Percentiles rank a stretch among this genome's conserved stretches.
These are phyloP conservation scores for Cladosporium colombiae DNA, from an alignment of 2,329 filamentous ascomycete genomes.

Conservation along the genomic window DNA sequence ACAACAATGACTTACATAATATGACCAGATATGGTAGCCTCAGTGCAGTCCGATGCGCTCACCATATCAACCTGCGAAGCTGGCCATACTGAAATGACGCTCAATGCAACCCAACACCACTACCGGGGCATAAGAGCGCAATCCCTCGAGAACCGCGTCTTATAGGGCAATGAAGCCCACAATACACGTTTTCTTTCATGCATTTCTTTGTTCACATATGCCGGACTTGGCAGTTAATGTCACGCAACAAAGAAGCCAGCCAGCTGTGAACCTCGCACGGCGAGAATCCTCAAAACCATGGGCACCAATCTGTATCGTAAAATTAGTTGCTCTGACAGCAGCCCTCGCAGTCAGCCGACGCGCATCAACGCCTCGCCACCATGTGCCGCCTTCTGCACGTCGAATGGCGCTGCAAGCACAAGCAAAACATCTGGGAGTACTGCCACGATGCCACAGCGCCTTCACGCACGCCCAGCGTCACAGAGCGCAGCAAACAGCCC, in stretches of 20 bases:
- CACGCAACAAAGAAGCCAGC: background rate
- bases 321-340: background rate
- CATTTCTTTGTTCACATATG: background rate
- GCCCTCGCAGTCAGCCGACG: background rate
- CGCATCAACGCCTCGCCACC: background rate
- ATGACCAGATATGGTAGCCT: no score
- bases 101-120: background rate
- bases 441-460: conserved; percentile 17
- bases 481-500: background rate
- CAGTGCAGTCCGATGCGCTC: no score
- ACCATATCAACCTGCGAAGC: no score
- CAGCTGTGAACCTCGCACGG: background rate
- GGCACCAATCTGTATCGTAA: background rate
- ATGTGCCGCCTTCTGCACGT: conserved; percentile 20
- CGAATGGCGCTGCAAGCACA: conserved; percentile 21
- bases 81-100: no score
- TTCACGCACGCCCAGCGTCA: conserved; percentile 13
- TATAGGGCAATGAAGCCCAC: background rate
- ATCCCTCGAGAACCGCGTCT: background rate
- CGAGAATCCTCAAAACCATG: background rate
- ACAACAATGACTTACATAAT: no score
- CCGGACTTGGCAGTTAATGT: background rate
- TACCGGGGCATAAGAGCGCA: background rate
- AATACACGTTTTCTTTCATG: background rate
- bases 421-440: conserved; percentile 20